A percentile compares a stretch with the other conserved stretches of the same genome.
phyloP scores from a whole-genome alignment of 495 filamentous ascomycete species.

The Daldinia vernicosa region DNA sequence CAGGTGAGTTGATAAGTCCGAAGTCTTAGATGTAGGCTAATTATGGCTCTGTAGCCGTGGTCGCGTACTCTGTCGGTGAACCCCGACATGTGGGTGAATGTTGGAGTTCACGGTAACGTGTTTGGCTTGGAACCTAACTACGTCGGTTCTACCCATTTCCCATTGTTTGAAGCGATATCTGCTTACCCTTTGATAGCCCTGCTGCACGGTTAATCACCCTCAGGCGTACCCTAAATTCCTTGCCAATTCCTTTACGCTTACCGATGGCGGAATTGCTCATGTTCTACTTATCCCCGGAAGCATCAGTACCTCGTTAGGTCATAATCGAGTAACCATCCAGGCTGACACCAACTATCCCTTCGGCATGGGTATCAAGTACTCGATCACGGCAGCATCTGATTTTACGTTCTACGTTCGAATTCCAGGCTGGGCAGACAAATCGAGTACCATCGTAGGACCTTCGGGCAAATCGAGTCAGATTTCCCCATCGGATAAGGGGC shows the following conservation, averaged over 20 bases:
- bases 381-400: constrained; percentile 50
- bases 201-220: constrained; percentile 70
- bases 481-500: constrained; percentile 43
- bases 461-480: constrained; percentile 9
- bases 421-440: constrained; percentile 55
- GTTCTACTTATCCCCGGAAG: constrained; percentile 53
- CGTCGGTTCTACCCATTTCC: constrained; percentile 29
- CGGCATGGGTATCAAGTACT: constrained; percentile 57
- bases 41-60: constrained; percentile 46
- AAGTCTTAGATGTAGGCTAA: constrained; percentile 7
- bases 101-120: constrained; percentile 52
- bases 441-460: constrained; percentile 38
- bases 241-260: constrained; percentile 44
- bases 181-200: constrained; percentile 52
- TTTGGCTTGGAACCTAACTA: constrained; percentile 56
- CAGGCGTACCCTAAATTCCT: constrained; percentile 70
- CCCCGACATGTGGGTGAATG: constrained; percentile 61
- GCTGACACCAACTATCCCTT: constrained; percentile 64
- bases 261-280: constrained; percentile 54
- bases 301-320: constrained; percentile 43
- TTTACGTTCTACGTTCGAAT: constrained; percentile 64
- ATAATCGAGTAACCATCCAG: constrained; percentile 40
- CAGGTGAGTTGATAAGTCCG: constrained; percentile 52
- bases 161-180: background rate
- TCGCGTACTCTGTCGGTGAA: constrained; percentile 51